A percentile compares a stretch with the other conserved stretches of the same genome.
Conservation (phyloP, 1,284 basidiomycete species). For the Apiotrichum porosum region DNA sequence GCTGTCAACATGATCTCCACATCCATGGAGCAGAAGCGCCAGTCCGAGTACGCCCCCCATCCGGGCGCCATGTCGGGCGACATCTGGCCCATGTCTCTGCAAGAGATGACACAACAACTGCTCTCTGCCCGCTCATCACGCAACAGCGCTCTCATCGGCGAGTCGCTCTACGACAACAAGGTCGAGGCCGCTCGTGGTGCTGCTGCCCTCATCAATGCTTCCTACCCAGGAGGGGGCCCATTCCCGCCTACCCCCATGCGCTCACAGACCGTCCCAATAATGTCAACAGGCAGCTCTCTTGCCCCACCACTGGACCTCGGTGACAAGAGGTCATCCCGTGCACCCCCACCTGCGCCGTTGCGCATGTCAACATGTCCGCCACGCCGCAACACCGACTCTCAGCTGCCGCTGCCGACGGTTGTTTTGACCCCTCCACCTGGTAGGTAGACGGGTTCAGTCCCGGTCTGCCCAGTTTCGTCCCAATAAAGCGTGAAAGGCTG, state of each 20-base stretch:
- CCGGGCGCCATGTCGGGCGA: conserved; percentile 13
- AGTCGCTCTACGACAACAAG: conserved; percentile 13
- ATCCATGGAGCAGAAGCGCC: no score
- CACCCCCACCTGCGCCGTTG: neutral
- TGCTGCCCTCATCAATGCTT: conserved; percentile 5
- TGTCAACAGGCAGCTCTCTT: neutral
- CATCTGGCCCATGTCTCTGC: conserved; percentile 13
- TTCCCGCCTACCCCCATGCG: neutral
- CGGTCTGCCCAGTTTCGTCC: no score
- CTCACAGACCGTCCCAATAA: neutral
- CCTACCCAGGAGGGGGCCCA: neutral
- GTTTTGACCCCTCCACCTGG: conserved; percentile 13
- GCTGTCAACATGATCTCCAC: no score
- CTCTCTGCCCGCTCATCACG: conserved; percentile 13
- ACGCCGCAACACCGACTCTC: neutral
- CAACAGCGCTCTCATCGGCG: conserved; percentile 7
- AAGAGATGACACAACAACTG: conserved; percentile 18
- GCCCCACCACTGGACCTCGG: neutral
- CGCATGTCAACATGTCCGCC: neutral
- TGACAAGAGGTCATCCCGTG: neutral
- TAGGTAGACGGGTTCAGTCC: no score
- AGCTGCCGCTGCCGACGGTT: conserved; percentile 5
- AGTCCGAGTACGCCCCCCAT: conserved; percentile 19
- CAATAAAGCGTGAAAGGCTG: no score
- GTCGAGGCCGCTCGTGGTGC: conserved; percentile 13